These are phyloP conservation scores for Trametes cinnabarina DNA, from an alignment of 768 basidiomycete genomes.

Conservation along the genomic window DNA sequence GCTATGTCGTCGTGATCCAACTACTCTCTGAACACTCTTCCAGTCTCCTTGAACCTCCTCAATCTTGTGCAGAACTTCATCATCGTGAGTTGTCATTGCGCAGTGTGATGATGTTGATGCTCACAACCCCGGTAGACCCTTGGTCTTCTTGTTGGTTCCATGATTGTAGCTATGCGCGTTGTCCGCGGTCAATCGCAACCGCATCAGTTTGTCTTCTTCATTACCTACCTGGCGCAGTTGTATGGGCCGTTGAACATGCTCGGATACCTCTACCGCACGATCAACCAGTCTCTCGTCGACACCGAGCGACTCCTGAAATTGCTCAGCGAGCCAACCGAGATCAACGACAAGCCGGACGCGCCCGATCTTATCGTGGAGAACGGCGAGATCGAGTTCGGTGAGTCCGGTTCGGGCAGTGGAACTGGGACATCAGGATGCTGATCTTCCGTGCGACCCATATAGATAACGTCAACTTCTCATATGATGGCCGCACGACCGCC, in stretches of 20 bases:
- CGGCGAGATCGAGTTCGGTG: conserved; percentile 87
- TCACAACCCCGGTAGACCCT: conserved; percentile 45
- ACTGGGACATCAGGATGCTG: conserved; percentile 1
- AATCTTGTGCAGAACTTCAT: conserved; percentile 82
- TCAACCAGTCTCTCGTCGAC: conserved; percentile 75
- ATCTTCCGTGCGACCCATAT: neutral
- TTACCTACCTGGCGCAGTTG: conserved; percentile 78
- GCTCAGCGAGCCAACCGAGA: conserved; percentile 78
- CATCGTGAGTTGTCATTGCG: conserved; percentile 47
- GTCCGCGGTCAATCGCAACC: conserved; percentile 50
- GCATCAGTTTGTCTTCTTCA: conserved; percentile 74
- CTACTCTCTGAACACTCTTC: neutral
- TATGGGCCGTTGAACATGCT: conserved; percentile 76
- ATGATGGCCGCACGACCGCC: conserved; percentile 68
- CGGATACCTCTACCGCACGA: conserved; percentile 73
- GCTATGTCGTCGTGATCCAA: too few species aligned
- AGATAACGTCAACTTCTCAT: conserved; percentile 88
- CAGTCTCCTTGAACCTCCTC: conserved; percentile 70
- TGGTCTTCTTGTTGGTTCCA: conserved; percentile 77
- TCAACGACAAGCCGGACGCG: conserved; percentile 77
- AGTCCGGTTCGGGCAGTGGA: conserved; percentile 23
- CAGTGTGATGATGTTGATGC: neutral
- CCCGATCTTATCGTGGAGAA: conserved; percentile 67
- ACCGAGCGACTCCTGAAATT: conserved; percentile 82
- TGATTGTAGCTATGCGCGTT: conserved; percentile 74